Evolutionary conservation across 2,329 filamentous ascomycete genomes (phyloP).

Genomic region (Fusarium illudens): DNA sequence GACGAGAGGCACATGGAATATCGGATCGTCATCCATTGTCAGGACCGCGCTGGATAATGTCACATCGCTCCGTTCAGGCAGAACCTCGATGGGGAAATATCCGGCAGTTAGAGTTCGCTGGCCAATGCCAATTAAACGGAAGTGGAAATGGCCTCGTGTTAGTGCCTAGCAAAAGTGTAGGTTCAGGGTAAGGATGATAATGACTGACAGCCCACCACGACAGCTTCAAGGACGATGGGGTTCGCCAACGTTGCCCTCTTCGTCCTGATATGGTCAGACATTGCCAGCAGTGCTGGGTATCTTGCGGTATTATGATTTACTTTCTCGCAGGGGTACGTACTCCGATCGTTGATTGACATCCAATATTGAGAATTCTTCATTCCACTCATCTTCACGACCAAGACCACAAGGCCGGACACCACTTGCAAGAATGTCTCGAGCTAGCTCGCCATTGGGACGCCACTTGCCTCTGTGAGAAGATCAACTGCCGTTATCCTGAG

Average conservation of each 20-base stretch:
- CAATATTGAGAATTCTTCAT: neutral
- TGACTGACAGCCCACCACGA: neutral
- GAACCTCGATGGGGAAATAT: neutral
- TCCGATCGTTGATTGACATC: neutral
- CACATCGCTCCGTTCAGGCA: conserved; percentile 7
- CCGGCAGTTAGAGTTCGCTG: neutral
- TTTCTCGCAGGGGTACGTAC: neutral
- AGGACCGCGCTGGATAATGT: conserved; percentile 1
- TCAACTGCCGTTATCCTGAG: neutral
- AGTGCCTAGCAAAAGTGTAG: neutral
- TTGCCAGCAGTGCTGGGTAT: neutral
- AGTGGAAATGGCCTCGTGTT: conserved; percentile 2
- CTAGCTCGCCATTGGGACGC: neutral
- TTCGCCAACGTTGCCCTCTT: neutral
- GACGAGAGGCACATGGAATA: neutral
- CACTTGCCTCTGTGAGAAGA: neutral
- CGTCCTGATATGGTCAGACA: neutral
- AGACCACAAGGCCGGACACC: neutral
- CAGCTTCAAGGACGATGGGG: neutral
- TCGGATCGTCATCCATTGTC: neutral
- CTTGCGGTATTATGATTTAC: neutral
- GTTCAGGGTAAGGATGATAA: conserved; percentile 8
- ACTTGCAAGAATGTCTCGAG: neutral
- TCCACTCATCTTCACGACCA: neutral
- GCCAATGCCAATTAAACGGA: neutral